phyloP scores from a whole-genome alignment of 345 rosid genomes.

The Schrenkiella parvula region DNA sequence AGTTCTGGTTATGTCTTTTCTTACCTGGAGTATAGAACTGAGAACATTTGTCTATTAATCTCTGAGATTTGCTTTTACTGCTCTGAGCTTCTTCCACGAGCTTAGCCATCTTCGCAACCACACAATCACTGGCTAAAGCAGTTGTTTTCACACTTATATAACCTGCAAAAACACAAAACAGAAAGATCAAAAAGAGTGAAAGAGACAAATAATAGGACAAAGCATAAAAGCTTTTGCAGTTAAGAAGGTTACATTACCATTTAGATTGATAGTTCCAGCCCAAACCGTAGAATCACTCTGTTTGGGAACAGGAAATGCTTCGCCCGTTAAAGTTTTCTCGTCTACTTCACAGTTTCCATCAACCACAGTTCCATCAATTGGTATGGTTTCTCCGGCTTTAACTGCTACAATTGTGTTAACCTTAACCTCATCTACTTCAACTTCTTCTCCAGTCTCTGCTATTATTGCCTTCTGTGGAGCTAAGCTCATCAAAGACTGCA shows the following conservation, averaged over 20 bases:
- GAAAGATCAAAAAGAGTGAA: background rate
- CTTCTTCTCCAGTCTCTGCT: constrained; percentile 87
- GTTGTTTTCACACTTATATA: constrained; percentile 72
- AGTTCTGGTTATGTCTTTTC: background rate
- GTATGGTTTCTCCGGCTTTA: constrained; percentile 79
- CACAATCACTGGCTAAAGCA: constrained; percentile 74
- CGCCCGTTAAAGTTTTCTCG: constrained; percentile 86
- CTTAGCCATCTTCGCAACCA: constrained; percentile 85
- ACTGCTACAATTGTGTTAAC: constrained; percentile 62
- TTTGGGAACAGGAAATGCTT: constrained; percentile 80
- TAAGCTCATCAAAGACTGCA: constrained; percentile 79
- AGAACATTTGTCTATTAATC: constrained; percentile 68
- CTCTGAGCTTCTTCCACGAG: constrained; percentile 97
- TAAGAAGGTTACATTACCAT: constrained; percentile 38
- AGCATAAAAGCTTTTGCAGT: background rate
- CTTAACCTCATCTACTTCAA: constrained; percentile 66
- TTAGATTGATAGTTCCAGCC: constrained; percentile 91
- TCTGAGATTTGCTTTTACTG: constrained; percentile 68
- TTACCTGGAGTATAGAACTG: constrained; percentile 82
- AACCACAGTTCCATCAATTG: constrained; percentile 82
- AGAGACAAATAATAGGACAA: background rate
- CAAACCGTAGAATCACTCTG: constrained; percentile 63
- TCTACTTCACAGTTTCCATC: constrained; percentile 91
- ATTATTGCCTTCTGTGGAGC: constrained; percentile 75
- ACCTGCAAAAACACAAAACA: constrained; percentile 35